phyloP scores from a whole-genome alignment of 305 asterid genomes.

The Ilex paraguariensis region DNA sequence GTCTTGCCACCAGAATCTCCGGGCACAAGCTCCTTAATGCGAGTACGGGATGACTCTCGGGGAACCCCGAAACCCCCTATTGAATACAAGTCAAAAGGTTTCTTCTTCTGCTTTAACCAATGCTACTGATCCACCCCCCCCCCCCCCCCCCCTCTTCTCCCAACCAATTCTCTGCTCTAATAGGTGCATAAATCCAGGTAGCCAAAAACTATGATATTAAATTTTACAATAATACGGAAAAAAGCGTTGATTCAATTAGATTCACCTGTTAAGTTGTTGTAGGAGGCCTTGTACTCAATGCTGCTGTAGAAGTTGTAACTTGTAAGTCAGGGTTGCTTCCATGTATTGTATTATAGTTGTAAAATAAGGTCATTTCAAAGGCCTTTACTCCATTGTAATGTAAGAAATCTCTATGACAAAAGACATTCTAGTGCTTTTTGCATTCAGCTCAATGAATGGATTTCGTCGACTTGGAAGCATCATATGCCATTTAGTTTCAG shows the following conservation, averaged over 20 bases:
- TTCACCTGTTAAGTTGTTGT: constrained; percentile 15
- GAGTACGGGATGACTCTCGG: constrained; percentile 42
- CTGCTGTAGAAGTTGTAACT: constrained; percentile 20
- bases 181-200: constrained; percentile 8
- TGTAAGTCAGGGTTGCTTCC: constrained; percentile 48
- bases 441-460: no score
- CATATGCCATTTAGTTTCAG: not conserved
- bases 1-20: constrained; percentile 91
- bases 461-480: not conserved
- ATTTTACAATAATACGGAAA: constrained; percentile 6
- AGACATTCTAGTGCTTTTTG: no score
- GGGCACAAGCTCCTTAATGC: constrained; percentile 87
- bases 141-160: no score
- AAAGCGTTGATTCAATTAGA: not conserved
- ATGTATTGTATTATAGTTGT: constrained; percentile 61
- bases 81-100: constrained; percentile 47
- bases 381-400: constrained; percentile 41
- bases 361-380: constrained; percentile 71
- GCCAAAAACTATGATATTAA: not conserved
- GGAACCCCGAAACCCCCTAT: constrained; percentile 46
- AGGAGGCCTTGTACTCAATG: constrained; percentile 11
- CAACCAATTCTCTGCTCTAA: not conserved
- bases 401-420: constrained; percentile 1
- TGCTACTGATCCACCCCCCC: constrained; percentile 29
- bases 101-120: constrained; percentile 70